These are phyloP conservation scores for Crassisporium funariophilum DNA, from an alignment of 768 basidiomycete species.

Conservation along the genomic window DNA sequence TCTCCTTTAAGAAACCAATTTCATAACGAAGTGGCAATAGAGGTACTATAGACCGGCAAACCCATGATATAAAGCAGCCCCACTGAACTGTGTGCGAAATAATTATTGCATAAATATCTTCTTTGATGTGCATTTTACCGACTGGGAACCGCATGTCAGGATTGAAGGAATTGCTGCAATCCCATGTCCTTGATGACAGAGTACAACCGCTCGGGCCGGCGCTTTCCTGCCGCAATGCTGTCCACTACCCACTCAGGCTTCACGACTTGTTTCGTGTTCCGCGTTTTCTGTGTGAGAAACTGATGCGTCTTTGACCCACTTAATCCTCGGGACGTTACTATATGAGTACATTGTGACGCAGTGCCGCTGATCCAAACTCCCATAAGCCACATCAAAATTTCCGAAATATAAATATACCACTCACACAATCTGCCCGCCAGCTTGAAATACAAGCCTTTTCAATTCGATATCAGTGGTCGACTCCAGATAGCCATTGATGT, in stretches of 20 bases:
- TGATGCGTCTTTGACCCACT: constrained; percentile 74
- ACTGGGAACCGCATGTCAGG: no score
- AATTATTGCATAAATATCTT: no score
- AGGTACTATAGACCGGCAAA: no score
- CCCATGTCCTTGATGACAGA: constrained; percentile 43
- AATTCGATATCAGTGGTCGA: constrained; percentile 82
- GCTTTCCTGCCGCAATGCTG: constrained; percentile 61
- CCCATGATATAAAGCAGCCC: no score
- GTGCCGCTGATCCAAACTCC: constrained; percentile 41
- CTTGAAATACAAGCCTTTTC: constrained; percentile 63
- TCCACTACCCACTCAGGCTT: constrained; percentile 77
- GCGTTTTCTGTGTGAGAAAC: constrained; percentile 52
- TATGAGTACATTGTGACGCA: constrained; percentile 72
- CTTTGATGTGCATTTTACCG: no score
- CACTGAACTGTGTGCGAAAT: no score
- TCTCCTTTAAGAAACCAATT: no score
- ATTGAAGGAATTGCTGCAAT: constrained; percentile 26
- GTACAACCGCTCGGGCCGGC: constrained; percentile 64
- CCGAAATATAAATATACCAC: constrained; percentile 14
- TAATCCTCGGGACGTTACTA: constrained; percentile 72
- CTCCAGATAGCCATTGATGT: constrained; percentile 70
- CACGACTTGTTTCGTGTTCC: constrained; percentile 60
- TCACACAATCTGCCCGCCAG: constrained; percentile 70
- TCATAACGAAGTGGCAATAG: no score
- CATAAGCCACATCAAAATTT: constrained; percentile 8